These are phyloP conservation scores for Sphagnum fallax DNA, from an alignment of 228 moss, liverwort and hornwort genomes.

Conservation along the genomic window DNA sequence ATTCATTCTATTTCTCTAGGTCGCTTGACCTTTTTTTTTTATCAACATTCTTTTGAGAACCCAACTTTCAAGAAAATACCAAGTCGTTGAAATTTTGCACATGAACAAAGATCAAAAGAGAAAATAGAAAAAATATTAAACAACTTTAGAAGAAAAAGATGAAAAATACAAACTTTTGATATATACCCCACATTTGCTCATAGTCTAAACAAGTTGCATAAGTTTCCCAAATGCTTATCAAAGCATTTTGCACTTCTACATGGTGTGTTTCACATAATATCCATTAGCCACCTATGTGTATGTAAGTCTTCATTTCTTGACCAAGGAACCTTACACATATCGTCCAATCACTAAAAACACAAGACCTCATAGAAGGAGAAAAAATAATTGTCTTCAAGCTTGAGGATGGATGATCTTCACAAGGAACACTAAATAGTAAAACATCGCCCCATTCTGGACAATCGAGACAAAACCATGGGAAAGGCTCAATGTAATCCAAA, in stretches of 20 bases:
- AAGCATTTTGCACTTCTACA: neutral
- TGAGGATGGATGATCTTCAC: neutral
- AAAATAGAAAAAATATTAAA: too few relatives aligned
- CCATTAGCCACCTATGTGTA: neutral
- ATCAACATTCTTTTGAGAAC: neutral
- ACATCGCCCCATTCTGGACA: neutral
- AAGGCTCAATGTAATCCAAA: neutral
- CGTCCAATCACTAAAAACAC: neutral
- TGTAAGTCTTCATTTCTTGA: neutral
- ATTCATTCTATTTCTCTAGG: neutral
- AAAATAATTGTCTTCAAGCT: neutral
- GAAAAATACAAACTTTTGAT: too few relatives aligned
- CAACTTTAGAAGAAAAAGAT: too few relatives aligned
- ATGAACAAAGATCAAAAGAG: too few relatives aligned
- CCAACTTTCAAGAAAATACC: neutral
- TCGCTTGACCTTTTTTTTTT: neutral
- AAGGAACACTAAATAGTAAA: neutral
- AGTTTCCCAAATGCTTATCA: neutral
- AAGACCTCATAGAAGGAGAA: neutral
- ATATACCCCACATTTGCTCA: too few relatives aligned
- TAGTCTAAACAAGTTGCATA: neutral
- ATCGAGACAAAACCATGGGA: neutral
- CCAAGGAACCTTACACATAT: neutral
- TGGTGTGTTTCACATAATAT: neutral
- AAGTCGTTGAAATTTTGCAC: too few relatives aligned